Percentiles rank a stretch among this genome's conserved stretches.
These are phyloP conservation scores for Candida rishiriensis DNA, from an alignment of 805 yeast species.

Conservation along the genomic window DNA sequence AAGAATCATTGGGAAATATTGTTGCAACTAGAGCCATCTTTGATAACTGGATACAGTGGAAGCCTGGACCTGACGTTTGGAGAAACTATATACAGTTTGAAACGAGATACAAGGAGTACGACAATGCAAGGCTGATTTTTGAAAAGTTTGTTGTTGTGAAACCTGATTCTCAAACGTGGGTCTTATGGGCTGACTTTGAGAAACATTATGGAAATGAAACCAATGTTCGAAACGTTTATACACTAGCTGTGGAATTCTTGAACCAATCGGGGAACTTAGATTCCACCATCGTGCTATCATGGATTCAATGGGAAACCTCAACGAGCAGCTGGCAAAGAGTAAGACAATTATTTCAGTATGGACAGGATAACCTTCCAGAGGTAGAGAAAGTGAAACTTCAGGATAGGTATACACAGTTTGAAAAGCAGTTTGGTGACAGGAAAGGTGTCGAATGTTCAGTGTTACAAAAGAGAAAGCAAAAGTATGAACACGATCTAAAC, in stretches of 20 bases:
- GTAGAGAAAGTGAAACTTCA: constrained; percentile 34
- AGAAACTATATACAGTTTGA: constrained; percentile 70
- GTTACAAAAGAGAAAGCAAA: constrained; percentile 46
- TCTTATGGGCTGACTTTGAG: constrained; percentile 73
- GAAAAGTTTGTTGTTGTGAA: constrained; percentile 50
- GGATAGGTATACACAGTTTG: constrained; percentile 50
- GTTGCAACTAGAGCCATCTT: constrained; percentile 60
- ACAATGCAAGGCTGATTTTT: constrained; percentile 55
- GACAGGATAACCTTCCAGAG: constrained; percentile 36
- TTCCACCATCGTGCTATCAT: constrained; percentile 39
- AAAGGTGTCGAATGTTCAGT: constrained; percentile 51
- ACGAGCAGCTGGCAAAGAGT: constrained; percentile 61
- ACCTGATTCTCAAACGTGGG: constrained; percentile 60
- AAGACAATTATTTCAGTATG: constrained; percentile 49
- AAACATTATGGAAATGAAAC: constrained; percentile 40
- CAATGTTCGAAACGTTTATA: constrained; percentile 60
- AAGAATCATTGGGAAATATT: constrained; percentile 68
- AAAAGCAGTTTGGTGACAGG: constrained; percentile 57
- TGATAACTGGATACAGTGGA: constrained; percentile 78
- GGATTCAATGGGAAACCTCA: constrained; percentile 70
- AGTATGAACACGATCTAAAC: constrained; percentile 47
- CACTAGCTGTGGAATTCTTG: constrained; percentile 58
- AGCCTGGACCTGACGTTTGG: constrained; percentile 67
- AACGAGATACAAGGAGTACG: constrained; percentile 48
- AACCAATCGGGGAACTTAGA: constrained; percentile 29